Percentiles rank a stretch among this genome's conserved stretches.
Conservation (phyloP, 1,284 basidiomycete species). For the Takashimella koratensis region DNA sequence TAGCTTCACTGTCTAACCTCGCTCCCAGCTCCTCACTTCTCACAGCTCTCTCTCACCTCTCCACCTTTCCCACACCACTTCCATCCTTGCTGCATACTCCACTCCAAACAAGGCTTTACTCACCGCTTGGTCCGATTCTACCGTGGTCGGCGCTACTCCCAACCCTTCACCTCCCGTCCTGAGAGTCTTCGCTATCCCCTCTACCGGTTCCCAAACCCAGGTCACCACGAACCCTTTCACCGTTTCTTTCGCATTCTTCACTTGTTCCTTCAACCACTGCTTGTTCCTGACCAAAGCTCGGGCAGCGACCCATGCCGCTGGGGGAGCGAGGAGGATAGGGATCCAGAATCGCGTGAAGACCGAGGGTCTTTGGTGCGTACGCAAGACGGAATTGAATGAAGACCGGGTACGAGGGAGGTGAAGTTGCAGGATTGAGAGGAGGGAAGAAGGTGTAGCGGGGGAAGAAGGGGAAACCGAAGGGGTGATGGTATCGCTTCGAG, state of each 20-base stretch:
- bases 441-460: constrained; percentile 21
- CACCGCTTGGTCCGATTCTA: constrained; percentile 45
- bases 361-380: constrained; percentile 36
- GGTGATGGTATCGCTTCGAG: constrained; percentile 7
- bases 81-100: no score
- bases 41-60: no score
- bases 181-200: constrained; percentile 77
- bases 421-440: constrained; percentile 32
- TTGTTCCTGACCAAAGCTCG: constrained; percentile 36
- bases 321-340: constrained; percentile 46
- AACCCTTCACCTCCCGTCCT: constrained; percentile 48
- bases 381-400: constrained; percentile 20
- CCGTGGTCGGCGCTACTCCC: constrained; percentile 53
- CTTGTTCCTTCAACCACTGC: constrained; percentile 53
- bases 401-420: constrained; percentile 28
- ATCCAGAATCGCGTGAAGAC: constrained; percentile 47
- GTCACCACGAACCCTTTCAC: constrained; percentile 69
- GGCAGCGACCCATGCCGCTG: constrained; percentile 27
- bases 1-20: no score
- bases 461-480: constrained; percentile 6
- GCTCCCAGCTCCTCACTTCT: no score
- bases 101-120: no score
- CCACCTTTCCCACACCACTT: no score
- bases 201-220: constrained; percentile 86
- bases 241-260: constrained; percentile 66